phyloP scores from a whole-genome alignment of 176 grass and related monocot species.

The Juncus effusus region DNA sequence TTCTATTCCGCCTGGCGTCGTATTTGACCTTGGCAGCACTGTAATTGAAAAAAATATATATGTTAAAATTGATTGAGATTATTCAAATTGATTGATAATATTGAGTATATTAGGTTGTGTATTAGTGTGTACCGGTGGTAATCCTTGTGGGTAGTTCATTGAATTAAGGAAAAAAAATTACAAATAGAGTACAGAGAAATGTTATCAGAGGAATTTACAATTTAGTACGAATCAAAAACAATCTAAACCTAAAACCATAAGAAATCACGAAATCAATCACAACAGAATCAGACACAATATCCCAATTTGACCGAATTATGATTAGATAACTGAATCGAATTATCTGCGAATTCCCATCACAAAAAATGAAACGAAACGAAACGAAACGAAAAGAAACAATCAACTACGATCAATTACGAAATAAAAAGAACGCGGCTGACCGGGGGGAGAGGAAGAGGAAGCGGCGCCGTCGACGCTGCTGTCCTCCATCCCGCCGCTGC shows the following conservation, averaged over 20 bases:
- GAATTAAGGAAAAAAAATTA: too few relatives aligned
- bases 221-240: too few relatives aligned
- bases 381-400: conserved; percentile 2
- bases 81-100: too few relatives aligned
- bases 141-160: too few relatives aligned
- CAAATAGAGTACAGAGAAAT: too few relatives aligned
- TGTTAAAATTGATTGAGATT: too few relatives aligned
- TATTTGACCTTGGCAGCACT: conserved; percentile 38
- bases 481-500: conserved; percentile 23
- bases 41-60: neutral
- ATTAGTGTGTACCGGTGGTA: too few relatives aligned
- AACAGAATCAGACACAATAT: neutral
- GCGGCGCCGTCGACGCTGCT: neutral
- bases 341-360: neutral
- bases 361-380: conserved; percentile 9
- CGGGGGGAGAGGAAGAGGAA: conserved; percentile 39
- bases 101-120: too few relatives aligned
- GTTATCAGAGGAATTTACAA: too few relatives aligned
- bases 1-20: conserved; percentile 42
- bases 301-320: neutral
- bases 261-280: neutral
- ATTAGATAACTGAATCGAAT: neutral
- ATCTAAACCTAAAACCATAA: neutral
- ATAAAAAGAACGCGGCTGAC: conserved; percentile 24
- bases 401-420: neutral